Evolutionary conservation across 2,329 filamentous ascomycete genomes (phyloP).

Genomic region (Drechslerella stenobrocha): DNA sequence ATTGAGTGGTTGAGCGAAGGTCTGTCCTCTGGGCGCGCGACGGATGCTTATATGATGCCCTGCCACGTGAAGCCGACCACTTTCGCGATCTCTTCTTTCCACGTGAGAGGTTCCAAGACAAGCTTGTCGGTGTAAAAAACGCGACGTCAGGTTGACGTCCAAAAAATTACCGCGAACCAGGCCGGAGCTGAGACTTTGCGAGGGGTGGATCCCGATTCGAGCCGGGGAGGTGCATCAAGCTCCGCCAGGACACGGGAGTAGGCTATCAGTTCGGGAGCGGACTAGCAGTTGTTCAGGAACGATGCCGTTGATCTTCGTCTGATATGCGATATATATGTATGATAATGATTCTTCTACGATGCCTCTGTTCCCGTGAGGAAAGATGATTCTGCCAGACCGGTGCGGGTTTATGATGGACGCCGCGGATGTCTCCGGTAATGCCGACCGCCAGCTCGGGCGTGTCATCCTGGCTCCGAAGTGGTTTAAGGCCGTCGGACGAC

Average conservation of each 20-base stretch:
- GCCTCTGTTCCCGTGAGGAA: constrained; percentile 3
- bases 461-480: neutral
- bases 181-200: neutral
- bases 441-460: neutral
- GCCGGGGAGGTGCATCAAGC: too few species aligned
- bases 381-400: neutral
- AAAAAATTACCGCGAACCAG: constrained; percentile 5
- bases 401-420: too few species aligned
- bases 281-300: neutral
- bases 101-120: neutral
- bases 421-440: too few species aligned
- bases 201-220: neutral
- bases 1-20: too few species aligned
- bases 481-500: neutral
- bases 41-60: too few species aligned
- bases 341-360: neutral
- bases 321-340: too few species aligned
- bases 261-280: neutral
- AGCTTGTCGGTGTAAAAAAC: neutral
- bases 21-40: too few species aligned
- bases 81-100: neutral
- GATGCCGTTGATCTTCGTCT: too few species aligned
- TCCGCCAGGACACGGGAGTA: too few species aligned
- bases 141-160: neutral
- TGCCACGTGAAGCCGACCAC: too few species aligned